A percentile compares a stretch with the other conserved stretches of the same genome.
Conservation (phyloP, 2,329 filamentous ascomycete genomes). For the Thelonectria blattea region DNA sequence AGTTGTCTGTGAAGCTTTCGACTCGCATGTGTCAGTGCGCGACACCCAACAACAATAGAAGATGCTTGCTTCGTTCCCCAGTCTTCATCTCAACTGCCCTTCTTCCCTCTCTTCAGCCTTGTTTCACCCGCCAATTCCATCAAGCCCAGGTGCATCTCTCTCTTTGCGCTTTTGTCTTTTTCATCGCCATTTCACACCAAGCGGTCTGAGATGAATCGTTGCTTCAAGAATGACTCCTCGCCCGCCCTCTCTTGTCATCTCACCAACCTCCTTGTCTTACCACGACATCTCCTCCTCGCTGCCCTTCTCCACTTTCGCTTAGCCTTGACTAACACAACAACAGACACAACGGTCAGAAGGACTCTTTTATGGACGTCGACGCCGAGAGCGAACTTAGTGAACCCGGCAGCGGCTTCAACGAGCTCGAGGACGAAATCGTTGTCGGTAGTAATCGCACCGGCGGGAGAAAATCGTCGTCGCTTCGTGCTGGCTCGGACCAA, state of each 20-base stretch:
- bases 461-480: slow-evolving; percentile 44
- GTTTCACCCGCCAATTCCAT: slow-evolving; percentile 15
- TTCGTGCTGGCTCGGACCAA: slow-evolving; percentile 40
- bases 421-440: slow-evolving; percentile 60
- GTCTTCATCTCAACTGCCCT: background rate
- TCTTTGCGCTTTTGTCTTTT: background rate
- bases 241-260: too few relatives aligned
- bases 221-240: background rate
- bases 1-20: slow-evolving; percentile 26
- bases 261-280: background rate
- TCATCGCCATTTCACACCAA: slow-evolving; percentile 3
- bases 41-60: background rate
- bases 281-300: slow-evolving; percentile 2
- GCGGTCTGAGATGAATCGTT: slow-evolving; percentile 12
- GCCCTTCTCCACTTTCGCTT: slow-evolving; percentile 1
- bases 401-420: slow-evolving; percentile 44
- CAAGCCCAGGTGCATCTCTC: slow-evolving; percentile 1
- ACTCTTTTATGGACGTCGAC: slow-evolving; percentile 47
- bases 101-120: slow-evolving; percentile 14
- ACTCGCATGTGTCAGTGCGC: background rate
- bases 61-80: background rate
- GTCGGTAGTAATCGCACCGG: slow-evolving; percentile 52
- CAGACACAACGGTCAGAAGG: slow-evolving; percentile 42
- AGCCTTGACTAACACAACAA: slow-evolving; percentile 33
- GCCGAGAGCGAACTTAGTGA: slow-evolving; percentile 53